A percentile compares a stretch with the other conserved stretches of the same genome.
These are phyloP conservation scores for Helicocarpus griseus DNA, from an alignment of 2,329 filamentous ascomycete genomes.

Conservation along the genomic window DNA sequence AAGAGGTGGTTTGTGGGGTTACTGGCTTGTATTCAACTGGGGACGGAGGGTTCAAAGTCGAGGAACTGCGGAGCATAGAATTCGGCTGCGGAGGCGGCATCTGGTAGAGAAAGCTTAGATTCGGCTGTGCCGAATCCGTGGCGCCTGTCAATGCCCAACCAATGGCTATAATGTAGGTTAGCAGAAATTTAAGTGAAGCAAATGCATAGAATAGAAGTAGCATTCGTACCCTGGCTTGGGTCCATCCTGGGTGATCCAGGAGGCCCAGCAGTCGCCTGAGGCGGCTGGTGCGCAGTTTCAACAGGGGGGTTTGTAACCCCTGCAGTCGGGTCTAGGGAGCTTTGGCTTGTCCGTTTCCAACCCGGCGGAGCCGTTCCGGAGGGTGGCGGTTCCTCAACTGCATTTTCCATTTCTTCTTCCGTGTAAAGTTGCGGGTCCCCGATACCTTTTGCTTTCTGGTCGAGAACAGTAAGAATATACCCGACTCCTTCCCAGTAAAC, in stretches of 20 bases:
- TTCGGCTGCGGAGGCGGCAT: conserved; percentile 35
- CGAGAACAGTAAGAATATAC: conserved; percentile 76
- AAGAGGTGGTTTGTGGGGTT: not conserved
- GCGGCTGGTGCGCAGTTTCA: not conserved
- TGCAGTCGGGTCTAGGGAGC: conserved; percentile 16
- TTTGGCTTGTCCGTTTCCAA: conserved; percentile 27
- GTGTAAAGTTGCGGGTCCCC: conserved; percentile 62
- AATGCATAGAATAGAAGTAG: not conserved
- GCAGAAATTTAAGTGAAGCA: conserved; percentile 7
- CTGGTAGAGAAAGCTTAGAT: conserved; percentile 71
- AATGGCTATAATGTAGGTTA: conserved; percentile 47
- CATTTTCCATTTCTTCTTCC: conserved; percentile 67
- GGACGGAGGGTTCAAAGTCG: not conserved
- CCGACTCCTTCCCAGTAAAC: conserved; percentile 78
- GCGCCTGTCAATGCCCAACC: conserved; percentile 84
- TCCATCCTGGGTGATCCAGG: conserved; percentile 39
- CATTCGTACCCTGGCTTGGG: conserved; percentile 40
- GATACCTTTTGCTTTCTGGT: conserved; percentile 80
- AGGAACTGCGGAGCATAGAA: conserved; percentile 9
- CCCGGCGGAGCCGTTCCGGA: conserved; percentile 44
- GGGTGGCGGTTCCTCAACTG: conserved; percentile 46
- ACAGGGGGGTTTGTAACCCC: too few relatives aligned
- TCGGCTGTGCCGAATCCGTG: conserved; percentile 75
- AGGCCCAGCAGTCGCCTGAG: not conserved
- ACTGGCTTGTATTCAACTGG: not conserved